Percentiles rank a stretch among this genome's conserved stretches.
These are phyloP conservation scores for Apostasia shenzhenica DNA, from an alignment of 106 monocot species.

Conservation along the genomic window DNA sequence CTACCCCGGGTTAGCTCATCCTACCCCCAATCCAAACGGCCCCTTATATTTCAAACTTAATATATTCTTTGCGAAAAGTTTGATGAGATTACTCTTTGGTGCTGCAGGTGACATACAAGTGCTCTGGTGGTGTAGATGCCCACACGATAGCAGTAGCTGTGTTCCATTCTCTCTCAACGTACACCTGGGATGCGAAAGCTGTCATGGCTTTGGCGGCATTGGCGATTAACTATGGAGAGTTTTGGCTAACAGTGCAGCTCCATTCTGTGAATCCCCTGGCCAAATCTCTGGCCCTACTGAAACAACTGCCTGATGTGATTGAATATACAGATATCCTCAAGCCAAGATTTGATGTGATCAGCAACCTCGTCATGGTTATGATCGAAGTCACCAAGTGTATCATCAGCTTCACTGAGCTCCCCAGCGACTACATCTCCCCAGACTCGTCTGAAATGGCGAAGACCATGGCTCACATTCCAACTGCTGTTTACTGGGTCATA, in stretches of 20 bases:
- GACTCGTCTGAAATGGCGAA: conserved; percentile 37
- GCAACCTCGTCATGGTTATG: conserved; percentile 50
- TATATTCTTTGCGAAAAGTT: no score
- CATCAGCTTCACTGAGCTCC: conserved; percentile 67
- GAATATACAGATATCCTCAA: conserved; percentile 46
- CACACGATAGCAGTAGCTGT: conserved; percentile 42
- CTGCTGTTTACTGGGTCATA: conserved; percentile 69
- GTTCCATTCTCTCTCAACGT: conserved; percentile 36
- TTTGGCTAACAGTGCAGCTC: conserved; percentile 59
- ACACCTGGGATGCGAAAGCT: conserved; percentile 64
- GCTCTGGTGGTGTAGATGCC: conserved; percentile 38
- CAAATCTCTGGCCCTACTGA: conserved; percentile 39
- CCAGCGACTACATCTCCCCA: conserved; percentile 36
- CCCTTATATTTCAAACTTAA: no score
- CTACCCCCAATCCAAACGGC: no score
- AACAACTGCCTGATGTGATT: conserved; percentile 55
- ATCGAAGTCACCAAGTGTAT: conserved; percentile 59
- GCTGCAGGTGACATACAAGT: conserved; percentile 45
- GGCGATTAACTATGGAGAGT: conserved; percentile 56
- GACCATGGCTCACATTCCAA: conserved; percentile 57
- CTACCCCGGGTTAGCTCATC: no score
- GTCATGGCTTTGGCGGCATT: conserved; percentile 60
- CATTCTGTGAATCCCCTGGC: conserved; percentile 58
- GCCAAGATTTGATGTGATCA: conserved; percentile 57
- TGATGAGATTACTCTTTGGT: no score